Percentiles rank a stretch among this genome's conserved stretches.
phyloP scores from a whole-genome alignment of 2,329 filamentous ascomycete genomes.

The Phialocephala sp. region DNA sequence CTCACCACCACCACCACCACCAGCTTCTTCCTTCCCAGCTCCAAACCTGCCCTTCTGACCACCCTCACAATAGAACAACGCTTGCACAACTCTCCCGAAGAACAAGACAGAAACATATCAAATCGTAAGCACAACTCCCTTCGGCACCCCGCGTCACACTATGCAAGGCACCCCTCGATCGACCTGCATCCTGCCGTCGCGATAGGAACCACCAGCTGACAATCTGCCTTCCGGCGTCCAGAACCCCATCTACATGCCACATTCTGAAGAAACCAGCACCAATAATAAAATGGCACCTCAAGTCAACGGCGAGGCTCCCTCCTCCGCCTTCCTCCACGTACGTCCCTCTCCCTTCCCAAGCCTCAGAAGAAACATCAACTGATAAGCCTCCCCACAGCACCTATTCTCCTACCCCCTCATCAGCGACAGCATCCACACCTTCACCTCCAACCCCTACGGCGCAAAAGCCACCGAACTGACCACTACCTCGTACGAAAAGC shows the following conservation, averaged over 20 bases:
- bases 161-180: slow-evolving; percentile 28
- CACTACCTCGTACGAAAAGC: slow-evolving; percentile 71
- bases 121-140: slow-evolving; percentile 9
- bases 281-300: slow-evolving; percentile 46
- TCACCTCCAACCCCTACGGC: slow-evolving; percentile 83
- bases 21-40: slow-evolving; percentile 16
- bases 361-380: slow-evolving; percentile 13
- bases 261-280: slow-evolving; percentile 24
- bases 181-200: not conserved
- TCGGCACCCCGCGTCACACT: not conserved
- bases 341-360: slow-evolving; percentile 15
- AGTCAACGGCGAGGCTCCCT: slow-evolving; percentile 56
- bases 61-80: slow-evolving; percentile 12
- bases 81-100: not conserved
- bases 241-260: slow-evolving; percentile 28
- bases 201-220: slow-evolving; percentile 1
- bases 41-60: slow-evolving; percentile 22
- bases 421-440: slow-evolving; percentile 75
- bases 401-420: slow-evolving; percentile 84
- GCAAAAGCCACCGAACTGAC: slow-evolving; percentile 80
- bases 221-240: not conserved
- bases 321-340: slow-evolving; percentile 59
- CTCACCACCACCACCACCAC: slow-evolving; percentile 12
- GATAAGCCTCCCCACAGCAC: slow-evolving; percentile 62
- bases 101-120: slow-evolving; percentile 11